Base-by-base conservation (phyloP, 768 basidiomycete genomes). In the Coprinopsis cinerea region DNA sequence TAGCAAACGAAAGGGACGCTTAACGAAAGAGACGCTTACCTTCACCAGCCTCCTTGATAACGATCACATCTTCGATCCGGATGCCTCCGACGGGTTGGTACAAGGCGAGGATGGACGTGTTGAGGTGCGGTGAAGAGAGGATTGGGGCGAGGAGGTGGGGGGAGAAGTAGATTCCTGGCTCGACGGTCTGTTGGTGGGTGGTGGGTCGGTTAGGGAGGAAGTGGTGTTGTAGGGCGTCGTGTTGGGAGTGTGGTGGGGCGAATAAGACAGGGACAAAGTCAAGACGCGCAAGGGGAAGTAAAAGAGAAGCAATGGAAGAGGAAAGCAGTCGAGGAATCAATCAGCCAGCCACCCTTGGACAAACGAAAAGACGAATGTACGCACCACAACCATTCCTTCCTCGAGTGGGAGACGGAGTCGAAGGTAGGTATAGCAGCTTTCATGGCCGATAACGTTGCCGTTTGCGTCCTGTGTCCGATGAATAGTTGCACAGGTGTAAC, bases 81-180 rank as follows among this genome's bases (percentile, higher is more conserved):
- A 98, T 87, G 0, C 94, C 95, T 13, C 95, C 95, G 20, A 97
- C 88, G 27, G 69, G 67, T 59, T 89, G 83, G 59, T 92, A 97
- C 43, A 70, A 67, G 62, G 75, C 73, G 52, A 94, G 67, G 20
- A 85, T 75, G 13, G 76, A 82, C 34, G 80, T 77, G 60, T 93
- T 73, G 54, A 97, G 81, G 58, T 83, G 74, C 51, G 70, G 71
- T 24, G 85, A 83, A 57, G 77, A 67, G 37, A 81, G 77, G 36
- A 83, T 72, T 7, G 82, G 71, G 3, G 77, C 74, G n/a, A 94
- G 70, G 17, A 92, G 73, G 54, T 87, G 81, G 1, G 83, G 82
- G 3, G 85, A 85, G 72, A 93, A 94, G 64, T 93, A 93, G 56
- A 85, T 77, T 0, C 90, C 92, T 0, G 93, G 93, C 56, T 96